Conservation (phyloP, 495 filamentous ascomycete species). For the Penicillium lagena region DNA sequence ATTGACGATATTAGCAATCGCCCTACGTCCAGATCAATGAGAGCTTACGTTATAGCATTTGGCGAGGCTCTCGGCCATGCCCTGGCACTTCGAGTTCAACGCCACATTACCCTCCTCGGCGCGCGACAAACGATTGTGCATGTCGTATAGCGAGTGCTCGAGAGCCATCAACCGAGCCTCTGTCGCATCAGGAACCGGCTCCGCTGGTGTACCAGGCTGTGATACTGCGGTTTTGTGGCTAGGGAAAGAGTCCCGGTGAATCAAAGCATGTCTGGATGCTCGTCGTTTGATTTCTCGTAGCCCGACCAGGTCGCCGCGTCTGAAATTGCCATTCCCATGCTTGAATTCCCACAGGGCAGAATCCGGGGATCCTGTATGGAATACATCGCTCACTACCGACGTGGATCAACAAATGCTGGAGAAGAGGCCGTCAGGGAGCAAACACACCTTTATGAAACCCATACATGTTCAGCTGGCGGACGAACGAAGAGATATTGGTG, state of each 20-base stretch:
- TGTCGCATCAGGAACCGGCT: conserved; percentile 68
- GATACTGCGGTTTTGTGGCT: conserved; percentile 64
- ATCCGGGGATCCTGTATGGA: conserved; percentile 94
- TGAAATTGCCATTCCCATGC: conserved; percentile 96
- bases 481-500: conserved; percentile 98
- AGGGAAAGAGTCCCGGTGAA: conserved; percentile 90
- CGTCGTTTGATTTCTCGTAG: conserved; percentile 93
- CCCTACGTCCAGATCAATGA: background rate
- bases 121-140: conserved; percentile 66
- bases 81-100: conserved; percentile 73
- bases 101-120: conserved; percentile 78
- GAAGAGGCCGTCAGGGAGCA: background rate
- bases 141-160: conserved; percentile 78
- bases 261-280: conserved; percentile 91
- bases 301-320: conserved; percentile 84
- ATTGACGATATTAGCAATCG: conserved; percentile 7
- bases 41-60: conserved; percentile 65
- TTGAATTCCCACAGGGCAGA: conserved; percentile 98
- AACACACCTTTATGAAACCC: conserved; percentile 95
- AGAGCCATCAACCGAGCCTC: conserved; percentile 71
- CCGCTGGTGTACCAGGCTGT: conserved; percentile 77
- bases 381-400: conserved; percentile 86
- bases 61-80: conserved; percentile 72
- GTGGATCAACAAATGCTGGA: conserved; percentile 4
- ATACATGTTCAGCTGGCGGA: conserved; percentile 98